Conservation (phyloP, 441 rosid species). For the Gossypium davidsonii region DNA sequence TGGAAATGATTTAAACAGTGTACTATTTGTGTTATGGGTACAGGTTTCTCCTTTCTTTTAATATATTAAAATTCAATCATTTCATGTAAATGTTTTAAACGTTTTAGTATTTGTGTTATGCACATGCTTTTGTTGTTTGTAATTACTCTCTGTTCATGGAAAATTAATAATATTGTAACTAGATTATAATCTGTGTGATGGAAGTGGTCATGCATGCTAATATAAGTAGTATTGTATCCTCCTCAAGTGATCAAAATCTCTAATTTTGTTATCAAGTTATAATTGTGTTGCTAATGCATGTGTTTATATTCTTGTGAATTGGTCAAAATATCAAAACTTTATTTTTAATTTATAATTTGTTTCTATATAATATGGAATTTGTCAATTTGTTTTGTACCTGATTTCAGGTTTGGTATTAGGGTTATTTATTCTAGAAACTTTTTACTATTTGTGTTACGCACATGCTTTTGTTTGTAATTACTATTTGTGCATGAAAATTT, state of each 20-base stretch:
- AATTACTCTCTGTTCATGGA: background rate
- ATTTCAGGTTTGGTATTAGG: background rate
- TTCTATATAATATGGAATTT: background rate
- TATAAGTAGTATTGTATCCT: background rate
- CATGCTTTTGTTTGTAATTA: slow-evolving; percentile 1
- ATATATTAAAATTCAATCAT: background rate
- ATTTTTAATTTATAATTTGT: background rate
- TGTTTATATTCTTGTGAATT: background rate
- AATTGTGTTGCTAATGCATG: background rate
- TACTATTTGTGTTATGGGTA: background rate
- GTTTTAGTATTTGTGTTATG: background rate
- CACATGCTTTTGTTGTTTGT: slow-evolving; percentile 2
- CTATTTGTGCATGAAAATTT: background rate
- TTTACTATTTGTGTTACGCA: background rate
- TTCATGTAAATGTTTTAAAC: background rate
- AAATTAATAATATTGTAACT: background rate
- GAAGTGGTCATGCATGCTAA: background rate
- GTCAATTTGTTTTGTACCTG: background rate
- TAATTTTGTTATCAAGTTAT: background rate
- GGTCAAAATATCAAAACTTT: background rate
- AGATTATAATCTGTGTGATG: background rate
- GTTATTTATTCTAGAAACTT: background rate
- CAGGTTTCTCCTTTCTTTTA: no score
- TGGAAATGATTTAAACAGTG: background rate
- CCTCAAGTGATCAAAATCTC: background rate